Evolutionary conservation across 768 basidiomycete species (phyloP), one percentile per base, ranked within the genome.

Genomic region (Coprinopsis marcescibilis): DNA sequence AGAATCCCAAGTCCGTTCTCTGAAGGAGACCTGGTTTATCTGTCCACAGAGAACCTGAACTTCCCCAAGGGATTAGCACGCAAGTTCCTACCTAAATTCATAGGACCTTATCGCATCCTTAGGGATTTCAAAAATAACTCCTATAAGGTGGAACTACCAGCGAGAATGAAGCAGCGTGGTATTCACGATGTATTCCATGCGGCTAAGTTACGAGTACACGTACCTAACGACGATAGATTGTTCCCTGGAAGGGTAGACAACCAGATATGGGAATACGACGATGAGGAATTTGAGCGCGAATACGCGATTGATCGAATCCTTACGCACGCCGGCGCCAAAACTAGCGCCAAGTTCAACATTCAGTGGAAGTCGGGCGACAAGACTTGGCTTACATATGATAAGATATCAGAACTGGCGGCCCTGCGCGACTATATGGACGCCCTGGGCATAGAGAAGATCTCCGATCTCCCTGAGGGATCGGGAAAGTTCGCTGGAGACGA

Each of bases 101-200:
- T n/a, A n/a, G n/a, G 52, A 2, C 52, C 40, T 1, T 53, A 53
- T 32, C 13, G 19, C 12, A 24, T 53, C 15, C 3, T 48, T 13
- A 17, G 40, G 11, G 49, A 45, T 21, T 45, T 40, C 23, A 14
- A 26, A 1, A 45, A 50, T n/a, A 39, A 38, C 19, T 45, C 43
- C 13, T 44, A 25, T 23, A 10, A 25, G 7, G 15, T 53, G 2
- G 34, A 33, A 0, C 8, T 53, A 2, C 43, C 48, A 12, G 1
- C 7, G 3, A 25, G 30, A 12, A 49, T 65, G 2, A 53, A 51
- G 17, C 58, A 51, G 6, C 13, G 36, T 13, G 59, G 47, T 14
- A 49, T 64, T 2, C 58, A 61, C 44, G 59, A 62, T 3, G 58
- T 55, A 0, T 72, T 70, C 53, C 68, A 73, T 43, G 52, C 59